Percentiles rank a stretch among this genome's conserved stretches.
Evolutionary conservation across 2,329 filamentous ascomycete genomes (phyloP).

Genomic region (Didymella keratinophila): DNA sequence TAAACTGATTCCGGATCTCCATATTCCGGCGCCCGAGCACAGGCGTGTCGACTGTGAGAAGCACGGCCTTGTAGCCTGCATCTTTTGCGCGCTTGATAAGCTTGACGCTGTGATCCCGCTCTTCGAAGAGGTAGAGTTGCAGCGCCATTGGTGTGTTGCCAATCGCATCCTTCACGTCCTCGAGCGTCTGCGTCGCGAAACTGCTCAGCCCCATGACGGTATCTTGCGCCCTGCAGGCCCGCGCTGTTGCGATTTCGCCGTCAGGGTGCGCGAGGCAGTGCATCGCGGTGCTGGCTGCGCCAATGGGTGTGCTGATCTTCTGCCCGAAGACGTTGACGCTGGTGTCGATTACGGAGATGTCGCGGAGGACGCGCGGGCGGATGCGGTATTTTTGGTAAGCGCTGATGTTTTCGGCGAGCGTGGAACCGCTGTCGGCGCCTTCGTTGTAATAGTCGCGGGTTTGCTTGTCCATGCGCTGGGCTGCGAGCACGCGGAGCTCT

Average conservation of each 20-base stretch:
- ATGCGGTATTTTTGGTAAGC: conserved; percentile 45
- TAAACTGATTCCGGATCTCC: conserved; percentile 41
- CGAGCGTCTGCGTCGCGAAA: conserved; percentile 53
- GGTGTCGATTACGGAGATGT: conserved; percentile 51
- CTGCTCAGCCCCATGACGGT: conserved; percentile 51
- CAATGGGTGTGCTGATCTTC: conserved; percentile 49
- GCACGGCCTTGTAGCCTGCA: conserved; percentile 36
- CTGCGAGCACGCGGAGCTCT: conserved; percentile 37
- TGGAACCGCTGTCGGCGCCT: conserved; percentile 35
- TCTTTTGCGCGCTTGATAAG: conserved; percentile 37
- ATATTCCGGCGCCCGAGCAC: conserved; percentile 32
- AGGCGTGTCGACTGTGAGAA: conserved; percentile 39
- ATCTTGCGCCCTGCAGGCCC: conserved; percentile 50
- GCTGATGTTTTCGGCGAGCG: conserved; percentile 37
- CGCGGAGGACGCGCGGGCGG: conserved; percentile 49
- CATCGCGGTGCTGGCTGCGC: conserved; percentile 54
- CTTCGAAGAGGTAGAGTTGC: conserved; percentile 55
- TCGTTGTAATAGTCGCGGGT: conserved; percentile 42
- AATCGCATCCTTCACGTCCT: conserved; percentile 58
- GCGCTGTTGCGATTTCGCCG: conserved; percentile 54
- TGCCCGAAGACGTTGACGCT: conserved; percentile 32
- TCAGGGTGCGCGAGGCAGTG: conserved; percentile 55
- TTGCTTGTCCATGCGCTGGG: conserved; percentile 43
- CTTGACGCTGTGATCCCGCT: conserved; percentile 27
- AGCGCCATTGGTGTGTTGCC: conserved; percentile 43